A percentile compares a stretch with the other conserved stretches of the same genome.
These are phyloP conservation scores for Blechomonas ayalai DNA, from an alignment of 208 protist genomes.

Conservation along the genomic window DNA sequence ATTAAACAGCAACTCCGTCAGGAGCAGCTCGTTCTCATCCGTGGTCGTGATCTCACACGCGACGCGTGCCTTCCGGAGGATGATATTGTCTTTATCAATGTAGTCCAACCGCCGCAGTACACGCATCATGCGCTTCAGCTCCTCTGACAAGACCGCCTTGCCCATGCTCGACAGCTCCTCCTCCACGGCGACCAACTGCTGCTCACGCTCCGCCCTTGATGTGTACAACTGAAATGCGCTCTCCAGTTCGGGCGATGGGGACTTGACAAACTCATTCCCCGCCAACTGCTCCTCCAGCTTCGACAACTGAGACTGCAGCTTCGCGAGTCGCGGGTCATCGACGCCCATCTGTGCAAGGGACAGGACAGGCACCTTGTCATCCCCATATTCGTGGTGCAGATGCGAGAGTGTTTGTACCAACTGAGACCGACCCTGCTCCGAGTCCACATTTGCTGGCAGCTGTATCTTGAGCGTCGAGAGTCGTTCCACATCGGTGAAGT, in stretches of 20 bases:
- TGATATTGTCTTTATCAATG: conserved; percentile 96
- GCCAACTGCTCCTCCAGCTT: conserved; percentile 80
- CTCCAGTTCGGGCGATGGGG: conserved; percentile 48
- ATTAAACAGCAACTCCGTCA: conserved; percentile 98
- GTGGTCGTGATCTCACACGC: conserved; percentile 97
- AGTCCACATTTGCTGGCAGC: conserved; percentile 67
- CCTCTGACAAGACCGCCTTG: conserved; percentile 90
- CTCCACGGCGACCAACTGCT: conserved; percentile 57
- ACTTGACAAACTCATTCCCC: conserved; percentile 52
- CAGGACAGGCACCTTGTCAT: conserved; percentile 85
- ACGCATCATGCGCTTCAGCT: conserved; percentile 95
- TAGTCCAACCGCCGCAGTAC: conserved; percentile 95
- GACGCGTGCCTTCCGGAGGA: conserved; percentile 96
- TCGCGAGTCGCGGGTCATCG: conserved; percentile 66
- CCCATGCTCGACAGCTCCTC: conserved; percentile 77
- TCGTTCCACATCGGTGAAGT: conserved; percentile 69
- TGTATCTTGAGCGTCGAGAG: conserved; percentile 73
- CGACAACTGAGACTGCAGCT: conserved; percentile 77
- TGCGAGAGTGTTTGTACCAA: conserved; percentile 74
- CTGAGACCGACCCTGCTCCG: conserved; percentile 61
- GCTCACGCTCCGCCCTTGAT: conserved; percentile 57
- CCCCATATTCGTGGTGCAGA: conserved; percentile 61
- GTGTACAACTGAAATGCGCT: conserved; percentile 58
- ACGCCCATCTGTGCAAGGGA: conserved; percentile 97
- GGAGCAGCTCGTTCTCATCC: conserved; percentile 97